Evolutionary conservation across 2,329 filamentous ascomycete species (phyloP).

Genomic region (Ophiostoma himal-ulmi): DNA sequence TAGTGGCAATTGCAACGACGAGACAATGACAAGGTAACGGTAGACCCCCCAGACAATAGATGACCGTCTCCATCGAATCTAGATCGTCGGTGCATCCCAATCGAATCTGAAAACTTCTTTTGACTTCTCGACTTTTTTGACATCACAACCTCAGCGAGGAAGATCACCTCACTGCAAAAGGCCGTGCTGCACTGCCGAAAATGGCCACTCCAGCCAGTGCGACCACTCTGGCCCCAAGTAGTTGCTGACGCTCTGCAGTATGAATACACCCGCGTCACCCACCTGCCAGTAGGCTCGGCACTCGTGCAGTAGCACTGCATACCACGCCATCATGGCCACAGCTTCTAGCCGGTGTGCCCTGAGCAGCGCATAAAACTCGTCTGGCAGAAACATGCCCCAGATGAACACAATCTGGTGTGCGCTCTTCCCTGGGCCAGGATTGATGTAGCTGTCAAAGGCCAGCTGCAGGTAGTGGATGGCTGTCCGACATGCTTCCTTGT

Average conservation of each 20-base stretch:
- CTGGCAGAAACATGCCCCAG: slow-evolving; percentile 36
- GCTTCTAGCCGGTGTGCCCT: slow-evolving; percentile 37
- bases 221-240: slow-evolving; percentile 33
- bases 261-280: slow-evolving; percentile 30
- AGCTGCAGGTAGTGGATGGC: slow-evolving; percentile 32
- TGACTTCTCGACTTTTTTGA: not conserved
- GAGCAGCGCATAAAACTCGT: slow-evolving; percentile 35
- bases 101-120: too few species aligned
- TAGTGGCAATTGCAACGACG: not conserved
- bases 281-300: slow-evolving; percentile 35
- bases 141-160: not conserved
- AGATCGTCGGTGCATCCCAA: not conserved
- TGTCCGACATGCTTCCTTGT: slow-evolving; percentile 25
- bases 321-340: slow-evolving; percentile 38
- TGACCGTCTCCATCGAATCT: not conserved
- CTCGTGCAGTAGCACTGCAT: slow-evolving; percentile 39
- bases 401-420: slow-evolving; percentile 31
- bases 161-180: not conserved
- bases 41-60: not conserved
- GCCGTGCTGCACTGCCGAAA: slow-evolving; percentile 24
- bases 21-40: not conserved
- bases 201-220: slow-evolving; percentile 30
- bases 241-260: slow-evolving; percentile 29
- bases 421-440: slow-evolving; percentile 19
- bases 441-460: slow-evolving; percentile 29